phyloP scores from a whole-genome alignment of 768 basidiomycete species.

The Leccinum subtestaceum region DNA sequence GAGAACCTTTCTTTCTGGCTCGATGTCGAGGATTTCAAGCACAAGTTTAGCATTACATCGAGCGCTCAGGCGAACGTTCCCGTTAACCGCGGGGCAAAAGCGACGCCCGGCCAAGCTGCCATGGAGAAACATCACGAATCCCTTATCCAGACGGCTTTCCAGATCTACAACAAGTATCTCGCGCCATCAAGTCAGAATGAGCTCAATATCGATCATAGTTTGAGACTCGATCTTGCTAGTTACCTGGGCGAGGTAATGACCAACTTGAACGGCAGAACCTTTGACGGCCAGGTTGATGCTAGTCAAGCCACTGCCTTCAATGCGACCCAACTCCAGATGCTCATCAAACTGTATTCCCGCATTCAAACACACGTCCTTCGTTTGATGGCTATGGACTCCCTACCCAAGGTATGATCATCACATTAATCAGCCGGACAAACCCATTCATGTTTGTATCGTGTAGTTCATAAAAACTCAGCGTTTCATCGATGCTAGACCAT shows the following conservation, averaged over 20 bases:
- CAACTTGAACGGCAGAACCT: slow-evolving; percentile 68
- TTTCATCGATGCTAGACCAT: slow-evolving; percentile 76
- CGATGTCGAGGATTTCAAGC: slow-evolving; percentile 96
- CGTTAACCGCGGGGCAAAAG: slow-evolving; percentile 38
- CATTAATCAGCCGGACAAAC: slow-evolving; percentile 5
- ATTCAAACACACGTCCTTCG: slow-evolving; percentile 98
- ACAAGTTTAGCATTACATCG: slow-evolving; percentile 93
- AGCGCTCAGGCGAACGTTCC: slow-evolving; percentile 70
- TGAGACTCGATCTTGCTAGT: slow-evolving; percentile 90
- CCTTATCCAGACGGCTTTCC: slow-evolving; percentile 90
- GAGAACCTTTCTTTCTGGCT: slow-evolving; percentile 98
- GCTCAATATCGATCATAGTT: slow-evolving; percentile 96
- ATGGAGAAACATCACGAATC: slow-evolving; percentile 98
- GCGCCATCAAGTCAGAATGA: slow-evolving; percentile 95
- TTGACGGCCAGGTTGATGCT: slow-evolving; percentile 78
- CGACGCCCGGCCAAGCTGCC: slow-evolving; percentile 73
- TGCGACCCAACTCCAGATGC: slow-evolving; percentile 91
- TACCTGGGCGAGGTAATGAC: slow-evolving; percentile 91
- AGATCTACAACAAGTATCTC: slow-evolving; percentile 92
- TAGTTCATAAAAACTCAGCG: slow-evolving; percentile 88
- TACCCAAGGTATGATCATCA: slow-evolving; percentile 74
- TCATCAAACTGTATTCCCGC: slow-evolving; percentile 91
- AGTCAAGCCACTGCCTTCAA: slow-evolving; percentile 83
- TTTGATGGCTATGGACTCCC: slow-evolving; percentile 96
- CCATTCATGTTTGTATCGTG: slow-evolving; percentile 5